phyloP scores from a whole-genome alignment of 352 stramenopile genomes.

The Phytophthora kernoviae region DNA sequence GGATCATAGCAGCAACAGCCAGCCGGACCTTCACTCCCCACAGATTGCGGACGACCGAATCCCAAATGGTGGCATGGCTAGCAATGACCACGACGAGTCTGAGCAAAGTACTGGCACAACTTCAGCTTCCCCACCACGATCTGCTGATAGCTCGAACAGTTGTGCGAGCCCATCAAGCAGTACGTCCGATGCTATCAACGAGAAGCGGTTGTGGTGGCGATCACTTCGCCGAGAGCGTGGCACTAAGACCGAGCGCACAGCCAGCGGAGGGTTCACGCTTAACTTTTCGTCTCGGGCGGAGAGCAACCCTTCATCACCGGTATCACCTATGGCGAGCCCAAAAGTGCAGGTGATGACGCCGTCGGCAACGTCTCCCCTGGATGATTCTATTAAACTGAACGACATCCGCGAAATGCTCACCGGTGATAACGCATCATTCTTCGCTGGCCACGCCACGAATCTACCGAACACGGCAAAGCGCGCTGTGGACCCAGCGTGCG shows the following conservation, averaged over 20 bases:
- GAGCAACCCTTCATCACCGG: constrained; percentile 41
- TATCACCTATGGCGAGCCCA: constrained; percentile 15
- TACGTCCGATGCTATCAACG: constrained; percentile 50
- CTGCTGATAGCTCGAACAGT: constrained; percentile 33
- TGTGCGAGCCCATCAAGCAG: constrained; percentile 33
- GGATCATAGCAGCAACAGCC: constrained; percentile 37
- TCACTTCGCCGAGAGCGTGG: constrained; percentile 64
- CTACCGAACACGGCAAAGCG: constrained; percentile 53
- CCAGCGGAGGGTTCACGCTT: constrained; percentile 66
- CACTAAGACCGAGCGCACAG: constrained; percentile 62
- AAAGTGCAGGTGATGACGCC: constrained; percentile 17
- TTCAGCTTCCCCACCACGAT: constrained; percentile 29
- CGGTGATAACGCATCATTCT: constrained; percentile 62
- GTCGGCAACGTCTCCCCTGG: constrained; percentile 36
- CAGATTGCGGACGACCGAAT: constrained; percentile 39
- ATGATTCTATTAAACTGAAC: constrained; percentile 63
- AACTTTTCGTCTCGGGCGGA: constrained; percentile 43
- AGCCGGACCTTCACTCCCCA: constrained; percentile 41
- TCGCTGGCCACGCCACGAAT: constrained; percentile 50
- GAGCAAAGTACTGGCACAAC: constrained; percentile 27
- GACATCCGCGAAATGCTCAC: constrained; percentile 58
- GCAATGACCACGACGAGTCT: constrained; percentile 18
- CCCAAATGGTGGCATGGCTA: constrained; percentile 27
- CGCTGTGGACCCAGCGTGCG: constrained; percentile 54
- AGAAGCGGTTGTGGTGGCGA: constrained; percentile 79